Conservation (phyloP, 768 basidiomycete genomes). For the Mycena venus region DNA sequence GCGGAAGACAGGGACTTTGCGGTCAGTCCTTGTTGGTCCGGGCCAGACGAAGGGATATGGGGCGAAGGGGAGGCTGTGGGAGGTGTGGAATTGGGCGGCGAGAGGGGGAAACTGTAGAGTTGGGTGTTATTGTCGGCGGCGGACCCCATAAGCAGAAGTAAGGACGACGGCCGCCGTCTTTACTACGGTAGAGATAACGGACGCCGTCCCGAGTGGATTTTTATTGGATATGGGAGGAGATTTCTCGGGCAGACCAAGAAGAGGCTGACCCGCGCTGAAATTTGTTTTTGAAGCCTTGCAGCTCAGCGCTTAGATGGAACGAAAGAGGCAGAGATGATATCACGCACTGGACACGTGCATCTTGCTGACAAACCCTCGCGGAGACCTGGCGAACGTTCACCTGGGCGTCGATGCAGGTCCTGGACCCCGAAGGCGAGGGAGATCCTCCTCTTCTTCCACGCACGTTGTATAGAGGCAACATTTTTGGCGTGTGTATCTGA, state of each 20-base stretch:
- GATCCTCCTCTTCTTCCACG: background rate
- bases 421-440: background rate
- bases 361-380: background rate
- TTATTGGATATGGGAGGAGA: background rate
- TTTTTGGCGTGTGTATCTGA: constrained; percentile 1
- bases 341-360: background rate
- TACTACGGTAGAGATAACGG: background rate
- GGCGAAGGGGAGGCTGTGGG: constrained; percentile 57
- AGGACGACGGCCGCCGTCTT: constrained; percentile 2
- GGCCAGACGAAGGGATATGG: constrained; percentile 39
- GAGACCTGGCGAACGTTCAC: background rate
- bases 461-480: background rate
- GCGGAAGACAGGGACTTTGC: constrained; percentile 35
- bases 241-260: background rate
- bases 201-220: background rate
- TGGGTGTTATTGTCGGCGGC: constrained; percentile 35
- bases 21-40: constrained; percentile 43
- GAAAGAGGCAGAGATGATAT: background rate
- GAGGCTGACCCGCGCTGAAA: background rate
- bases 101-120: constrained; percentile 57
- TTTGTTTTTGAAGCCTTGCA: background rate
- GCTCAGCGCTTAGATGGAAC: constrained; percentile 3
- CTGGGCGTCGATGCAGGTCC: background rate
- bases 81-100: constrained; percentile 61
- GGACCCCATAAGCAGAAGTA: constrained; percentile 38